Conservation (phyloP, 2,329 filamentous ascomycete genomes). For the Fusarium clavum region DNA sequence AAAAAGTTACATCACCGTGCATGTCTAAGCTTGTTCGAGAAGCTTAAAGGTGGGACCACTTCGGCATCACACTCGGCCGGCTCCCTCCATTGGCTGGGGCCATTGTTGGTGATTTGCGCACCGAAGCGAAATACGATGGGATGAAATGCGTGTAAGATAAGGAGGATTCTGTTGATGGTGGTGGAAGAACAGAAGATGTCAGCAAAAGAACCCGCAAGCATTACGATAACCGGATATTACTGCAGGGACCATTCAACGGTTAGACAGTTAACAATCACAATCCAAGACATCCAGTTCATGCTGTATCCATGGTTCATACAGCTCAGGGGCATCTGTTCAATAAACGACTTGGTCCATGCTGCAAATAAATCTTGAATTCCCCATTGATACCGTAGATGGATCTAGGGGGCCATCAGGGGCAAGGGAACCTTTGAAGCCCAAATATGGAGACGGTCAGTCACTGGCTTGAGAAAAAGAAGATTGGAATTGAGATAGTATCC, state of each 20-base stretch:
- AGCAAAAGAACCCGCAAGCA: background rate
- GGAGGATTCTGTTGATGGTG: background rate
- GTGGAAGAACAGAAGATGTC: background rate
- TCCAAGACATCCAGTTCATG: background rate
- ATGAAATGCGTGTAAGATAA: constrained; percentile 5
- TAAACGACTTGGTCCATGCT: constrained; percentile 20
- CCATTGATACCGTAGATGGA: constrained; percentile 7
- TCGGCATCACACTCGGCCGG: constrained; percentile 34
- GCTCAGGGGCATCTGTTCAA: constrained; percentile 13
- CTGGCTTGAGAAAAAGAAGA: background rate
- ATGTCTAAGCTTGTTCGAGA: constrained; percentile 31
- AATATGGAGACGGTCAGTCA: constrained; percentile 25
- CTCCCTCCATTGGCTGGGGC: constrained; percentile 19
- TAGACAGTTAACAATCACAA: background rate
- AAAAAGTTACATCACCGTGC: constrained; percentile 44
- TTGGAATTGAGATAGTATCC: constrained; percentile 10
- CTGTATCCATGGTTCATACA: background rate
- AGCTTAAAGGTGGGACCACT: constrained; percentile 11
- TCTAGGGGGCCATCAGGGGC: constrained; percentile 29
- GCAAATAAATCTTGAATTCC: constrained; percentile 4
- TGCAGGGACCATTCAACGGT: background rate
- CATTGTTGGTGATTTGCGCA: constrained; percentile 4
- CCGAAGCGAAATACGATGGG: background rate
- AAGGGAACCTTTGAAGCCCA: constrained; percentile 36
- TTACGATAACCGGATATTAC: background rate